Base-by-base conservation (phyloP, 306 rosid genomes). In the Hippophae rhamnoides region DNA sequence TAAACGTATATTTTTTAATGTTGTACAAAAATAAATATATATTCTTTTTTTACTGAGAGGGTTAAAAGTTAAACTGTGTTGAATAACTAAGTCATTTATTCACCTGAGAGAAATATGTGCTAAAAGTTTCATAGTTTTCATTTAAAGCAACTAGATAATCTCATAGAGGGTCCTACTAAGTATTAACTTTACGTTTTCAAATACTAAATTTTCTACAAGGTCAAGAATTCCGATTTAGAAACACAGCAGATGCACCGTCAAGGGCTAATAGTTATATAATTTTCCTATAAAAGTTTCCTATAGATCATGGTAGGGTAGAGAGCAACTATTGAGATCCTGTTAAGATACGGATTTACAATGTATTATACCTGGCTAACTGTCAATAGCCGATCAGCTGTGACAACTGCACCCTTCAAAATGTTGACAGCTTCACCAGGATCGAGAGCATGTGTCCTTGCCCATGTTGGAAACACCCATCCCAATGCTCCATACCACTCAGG, bases 361-460 rank as follows among this genome's bases (percentile, higher is more conserved):
- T 57, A 40, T 65, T 8, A 43, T 14, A 89, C 97, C 97, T 86
- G 58, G 84, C 97, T 89, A 13, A 89, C 97, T 63, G 97, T 83
- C 55, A 89, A 74, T 74, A 89, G 76, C 68, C 97, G 85, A 57
- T 89, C 97, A 54, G 84, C 74, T 47, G 97, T 86, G 72, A 89
- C 97, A 66, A 86, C 61, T 56, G 97, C 92, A 61, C 97, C 95
- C 83, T 89, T 89, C 7, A 89, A 70, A 74, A 86, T 78, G 74
- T 86, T 89, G 70, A 89, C 95, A 58, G 97, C 85, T 82, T 84
- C 87, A 11, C 97, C 97, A 8, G 62, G 72, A 82, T 89, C 97
- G 59, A 89, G 92, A 76, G 97, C 97, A 78, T 89, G 97, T 8
- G 74, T 64, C 79, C 97, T 86, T 54, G 97, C 95, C 97, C 97